Conservation (phyloP, 345 rosid species). For the Dimocarpus longan region DNA sequence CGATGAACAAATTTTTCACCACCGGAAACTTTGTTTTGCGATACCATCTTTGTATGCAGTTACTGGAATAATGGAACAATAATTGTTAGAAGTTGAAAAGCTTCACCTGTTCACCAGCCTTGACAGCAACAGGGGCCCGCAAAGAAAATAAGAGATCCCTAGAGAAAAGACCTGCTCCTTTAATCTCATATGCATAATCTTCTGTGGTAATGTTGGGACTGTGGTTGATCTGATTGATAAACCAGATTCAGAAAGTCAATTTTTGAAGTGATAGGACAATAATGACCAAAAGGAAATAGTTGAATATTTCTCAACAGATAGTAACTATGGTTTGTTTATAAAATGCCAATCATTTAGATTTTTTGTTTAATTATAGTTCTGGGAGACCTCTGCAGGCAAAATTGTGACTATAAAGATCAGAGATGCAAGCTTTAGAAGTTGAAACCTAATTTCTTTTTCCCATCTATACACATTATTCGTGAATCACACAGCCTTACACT, state of each 20-base stretch:
- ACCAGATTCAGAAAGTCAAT: conserved; percentile 21
- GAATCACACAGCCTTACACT: neutral
- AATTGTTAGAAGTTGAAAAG: conserved; percentile 23
- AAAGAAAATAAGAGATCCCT: conserved; percentile 84
- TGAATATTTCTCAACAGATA: neutral
- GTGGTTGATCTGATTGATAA: conserved; percentile 74
- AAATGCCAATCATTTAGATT: neutral
- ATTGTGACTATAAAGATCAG: neutral
- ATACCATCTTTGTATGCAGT: neutral
- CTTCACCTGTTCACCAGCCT: conserved; percentile 90
- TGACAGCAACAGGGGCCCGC: conserved; percentile 71
- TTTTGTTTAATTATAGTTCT: neutral
- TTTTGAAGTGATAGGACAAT: neutral
- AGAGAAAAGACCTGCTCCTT: conserved; percentile 92
- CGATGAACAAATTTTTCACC: neutral
- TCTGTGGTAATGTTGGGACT: conserved; percentile 66
- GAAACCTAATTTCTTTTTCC: neutral
- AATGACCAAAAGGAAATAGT: neutral
- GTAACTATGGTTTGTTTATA: neutral
- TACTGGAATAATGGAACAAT: neutral
- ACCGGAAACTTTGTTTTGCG: neutral
- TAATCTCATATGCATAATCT: conserved; percentile 89
- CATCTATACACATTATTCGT: neutral
- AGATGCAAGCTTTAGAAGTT: neutral
- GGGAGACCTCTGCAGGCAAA: neutral